Percentiles rank a stretch among this genome's conserved stretches.
Evolutionary conservation across 2,329 filamentous ascomycete species (phyloP).

Genomic region (Didymella arachidicola): DNA sequence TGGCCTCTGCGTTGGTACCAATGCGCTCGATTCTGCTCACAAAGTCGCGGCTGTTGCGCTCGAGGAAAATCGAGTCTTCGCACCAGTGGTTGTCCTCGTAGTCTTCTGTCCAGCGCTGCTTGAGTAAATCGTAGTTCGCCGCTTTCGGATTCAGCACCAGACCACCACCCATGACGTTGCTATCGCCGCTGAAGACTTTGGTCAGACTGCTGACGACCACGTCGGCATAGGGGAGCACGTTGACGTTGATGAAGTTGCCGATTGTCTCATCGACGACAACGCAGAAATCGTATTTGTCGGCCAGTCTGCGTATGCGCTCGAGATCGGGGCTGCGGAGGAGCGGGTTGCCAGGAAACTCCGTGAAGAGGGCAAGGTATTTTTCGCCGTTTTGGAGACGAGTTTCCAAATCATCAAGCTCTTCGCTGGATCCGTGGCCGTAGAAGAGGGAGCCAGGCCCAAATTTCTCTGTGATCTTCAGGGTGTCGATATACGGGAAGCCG

Average conservation of each 20-base stretch:
- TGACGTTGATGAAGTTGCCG: conserved; percentile 94
- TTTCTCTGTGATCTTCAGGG: conserved; percentile 92
- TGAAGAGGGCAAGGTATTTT: conserved; percentile 83
- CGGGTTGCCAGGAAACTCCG: conserved; percentile 94
- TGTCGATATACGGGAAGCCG: conserved; percentile 98
- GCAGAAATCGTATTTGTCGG: conserved; percentile 84
- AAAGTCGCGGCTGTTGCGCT: conserved; percentile 95
- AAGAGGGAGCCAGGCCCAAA: conserved; percentile 90
- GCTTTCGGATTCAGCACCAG: conserved; percentile 70
- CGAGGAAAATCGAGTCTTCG: conserved; percentile 93
- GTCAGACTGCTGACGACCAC: conserved; percentile 94
- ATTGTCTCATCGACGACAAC: conserved; percentile 96
- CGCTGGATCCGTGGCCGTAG: conserved; percentile 79
- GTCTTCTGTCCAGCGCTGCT: conserved; percentile 67
- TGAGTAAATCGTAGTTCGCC: conserved; percentile 75
- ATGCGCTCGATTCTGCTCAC: conserved; percentile 80
- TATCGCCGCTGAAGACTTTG: conserved; percentile 96
- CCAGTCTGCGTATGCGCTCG: conserved; percentile 77
- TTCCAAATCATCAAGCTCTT: conserved; percentile 86
- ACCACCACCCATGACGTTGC: conserved; percentile 96
- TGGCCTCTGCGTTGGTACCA: conserved; percentile 83
- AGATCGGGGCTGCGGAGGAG: conserved; percentile 86
- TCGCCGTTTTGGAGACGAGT: conserved; percentile 73
- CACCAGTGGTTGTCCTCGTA: conserved; percentile 94
- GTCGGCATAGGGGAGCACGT: conserved; percentile 88